Evolutionary conservation across 257 asterid genomes (phyloP).

Genomic region (Salvia splendens): DNA sequence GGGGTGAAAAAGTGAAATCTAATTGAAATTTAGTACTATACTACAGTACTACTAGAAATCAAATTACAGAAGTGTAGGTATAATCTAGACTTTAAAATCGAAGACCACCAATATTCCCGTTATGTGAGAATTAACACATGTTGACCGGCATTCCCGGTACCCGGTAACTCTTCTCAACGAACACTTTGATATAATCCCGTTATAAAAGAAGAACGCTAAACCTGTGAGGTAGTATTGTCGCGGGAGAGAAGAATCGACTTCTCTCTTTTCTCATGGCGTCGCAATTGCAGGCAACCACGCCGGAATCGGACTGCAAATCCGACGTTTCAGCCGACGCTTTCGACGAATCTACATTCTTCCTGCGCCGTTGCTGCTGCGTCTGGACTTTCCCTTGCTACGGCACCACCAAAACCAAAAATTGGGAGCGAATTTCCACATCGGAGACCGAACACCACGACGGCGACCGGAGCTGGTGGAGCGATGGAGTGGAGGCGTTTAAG

Average conservation of each 20-base stretch:
- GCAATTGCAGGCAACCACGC: slow-evolving; percentile 29
- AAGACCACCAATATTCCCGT: slow-evolving; percentile 26
- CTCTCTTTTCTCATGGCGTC: slow-evolving; percentile 46
- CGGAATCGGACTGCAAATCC: slow-evolving; percentile 34
- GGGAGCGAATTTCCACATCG: slow-evolving; percentile 62
- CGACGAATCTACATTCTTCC: slow-evolving; percentile 42
- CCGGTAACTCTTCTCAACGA: no score
- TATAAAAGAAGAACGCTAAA: no score
- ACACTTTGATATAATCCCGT: no score
- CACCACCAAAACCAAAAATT: slow-evolving; percentile 38
- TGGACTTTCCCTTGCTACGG: slow-evolving; percentile 55
- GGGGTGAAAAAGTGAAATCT: no score
- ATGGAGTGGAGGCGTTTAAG: slow-evolving; percentile 48
- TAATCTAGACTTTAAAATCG: slow-evolving; percentile 6
- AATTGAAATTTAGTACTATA: no score
- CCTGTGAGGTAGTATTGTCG: slow-evolving; percentile 19
- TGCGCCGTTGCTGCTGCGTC: slow-evolving; percentile 60
- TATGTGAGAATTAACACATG: background rate
- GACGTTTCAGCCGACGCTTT: slow-evolving; percentile 37
- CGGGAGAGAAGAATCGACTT: background rate
- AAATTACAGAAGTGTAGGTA: no score
- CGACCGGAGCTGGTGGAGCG: slow-evolving; percentile 43
- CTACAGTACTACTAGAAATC: no score
- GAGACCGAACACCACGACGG: slow-evolving; percentile 38
- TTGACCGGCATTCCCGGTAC: no score